Conservation (phyloP, 768 basidiomycete species). For the Pulveroboletus sp. region DNA sequence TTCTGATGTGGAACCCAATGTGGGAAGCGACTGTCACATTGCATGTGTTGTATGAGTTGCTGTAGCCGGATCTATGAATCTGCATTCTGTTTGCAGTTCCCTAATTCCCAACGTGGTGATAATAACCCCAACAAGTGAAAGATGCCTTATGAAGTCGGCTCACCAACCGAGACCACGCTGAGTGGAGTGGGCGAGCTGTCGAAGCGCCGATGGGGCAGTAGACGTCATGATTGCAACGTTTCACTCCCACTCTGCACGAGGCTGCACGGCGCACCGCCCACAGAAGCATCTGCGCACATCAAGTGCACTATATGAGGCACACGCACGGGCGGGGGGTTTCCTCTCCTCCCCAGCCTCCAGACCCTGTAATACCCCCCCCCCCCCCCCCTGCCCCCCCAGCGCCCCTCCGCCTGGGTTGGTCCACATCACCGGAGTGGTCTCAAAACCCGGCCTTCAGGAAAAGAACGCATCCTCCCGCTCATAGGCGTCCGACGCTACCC, state of each 20-base stretch:
- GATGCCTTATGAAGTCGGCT: too few relatives aligned
- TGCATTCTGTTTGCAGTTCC: neutral
- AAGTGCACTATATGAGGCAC: constrained; percentile 16
- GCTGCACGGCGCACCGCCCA: constrained; percentile 1
- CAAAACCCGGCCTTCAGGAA: constrained; percentile 26
- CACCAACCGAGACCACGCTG: neutral
- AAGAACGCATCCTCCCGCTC: constrained; percentile 41
- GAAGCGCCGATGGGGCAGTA: constrained; percentile 3
- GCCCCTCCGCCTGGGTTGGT: constrained; percentile 11
- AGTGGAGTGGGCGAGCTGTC: neutral
- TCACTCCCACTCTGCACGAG: constrained; percentile 6
- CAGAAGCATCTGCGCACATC: constrained; percentile 1
- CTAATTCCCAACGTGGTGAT: too few relatives aligned
- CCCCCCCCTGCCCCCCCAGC: constrained; percentile 12
- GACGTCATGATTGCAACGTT: constrained; percentile 18
- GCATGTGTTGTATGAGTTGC: neutral
- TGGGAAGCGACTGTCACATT: neutral
- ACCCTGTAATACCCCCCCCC: neutral
- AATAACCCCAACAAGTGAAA: too few relatives aligned
- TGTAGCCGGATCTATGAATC: neutral
- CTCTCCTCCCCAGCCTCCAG: neutral
- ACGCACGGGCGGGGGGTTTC: neutral
- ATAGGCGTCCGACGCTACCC: constrained; percentile 45
- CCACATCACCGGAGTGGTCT: constrained; percentile 6
- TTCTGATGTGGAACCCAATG: neutral